phyloP scores from a whole-genome alignment of 139 green algal species.

The Coelastrella sp. region DNA sequence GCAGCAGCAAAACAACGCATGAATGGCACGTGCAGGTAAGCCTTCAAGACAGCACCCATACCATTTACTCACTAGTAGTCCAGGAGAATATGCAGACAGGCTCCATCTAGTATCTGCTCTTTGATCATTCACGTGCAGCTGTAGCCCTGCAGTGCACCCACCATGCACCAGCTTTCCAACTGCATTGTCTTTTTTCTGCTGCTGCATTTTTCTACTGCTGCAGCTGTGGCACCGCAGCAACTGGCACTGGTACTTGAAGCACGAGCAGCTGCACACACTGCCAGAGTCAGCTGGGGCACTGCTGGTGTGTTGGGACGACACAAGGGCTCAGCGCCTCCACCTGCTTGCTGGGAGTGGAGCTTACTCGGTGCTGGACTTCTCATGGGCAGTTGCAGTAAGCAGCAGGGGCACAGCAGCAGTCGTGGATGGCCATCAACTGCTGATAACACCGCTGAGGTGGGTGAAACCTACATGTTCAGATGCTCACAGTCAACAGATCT shows the following conservation, averaged over 20 bases:
- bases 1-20: neutral
- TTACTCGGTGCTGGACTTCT: constrained; percentile 53
- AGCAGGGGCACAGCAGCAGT: constrained; percentile 82
- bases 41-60: neutral
- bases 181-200: neutral
- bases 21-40: constrained; percentile 51
- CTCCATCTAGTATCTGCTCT: neutral
- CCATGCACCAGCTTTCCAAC: neutral
- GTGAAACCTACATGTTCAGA: neutral
- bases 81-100: no score
- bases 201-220: constrained; percentile 40
- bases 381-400: constrained; percentile 57
- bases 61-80: no score
- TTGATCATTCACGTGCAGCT: neutral
- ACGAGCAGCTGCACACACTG: constrained; percentile 59
- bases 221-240: constrained; percentile 96
- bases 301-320: constrained; percentile 70
- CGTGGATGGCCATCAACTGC: constrained; percentile 82
- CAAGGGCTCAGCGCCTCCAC: constrained; percentile 56
- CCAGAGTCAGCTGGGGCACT: constrained; percentile 20
- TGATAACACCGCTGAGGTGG: constrained; percentile 85
- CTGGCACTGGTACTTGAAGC: constrained; percentile 97
- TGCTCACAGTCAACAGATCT: no score
- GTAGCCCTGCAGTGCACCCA: no score
- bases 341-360: constrained; percentile 47